Conservation (phyloP, 2,329 filamentous ascomycete species). For the Aspergillus transmontanensis region DNA sequence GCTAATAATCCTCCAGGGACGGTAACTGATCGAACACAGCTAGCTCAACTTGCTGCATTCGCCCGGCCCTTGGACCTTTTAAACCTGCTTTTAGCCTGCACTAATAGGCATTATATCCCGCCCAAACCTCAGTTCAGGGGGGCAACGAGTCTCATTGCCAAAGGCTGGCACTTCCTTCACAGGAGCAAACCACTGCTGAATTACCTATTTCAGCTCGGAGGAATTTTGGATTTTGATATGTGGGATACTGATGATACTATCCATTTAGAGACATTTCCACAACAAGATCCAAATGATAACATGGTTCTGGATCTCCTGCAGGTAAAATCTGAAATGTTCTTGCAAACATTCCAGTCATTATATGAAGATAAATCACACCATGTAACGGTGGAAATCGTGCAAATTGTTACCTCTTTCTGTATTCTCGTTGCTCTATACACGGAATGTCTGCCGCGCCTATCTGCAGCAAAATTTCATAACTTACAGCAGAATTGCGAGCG, state of each 20-base stretch:
- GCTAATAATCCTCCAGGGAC: conserved; percentile 46
- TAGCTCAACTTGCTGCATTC: conserved; percentile 65
- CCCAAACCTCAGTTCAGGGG: conserved; percentile 27
- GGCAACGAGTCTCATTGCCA: conserved; percentile 32
- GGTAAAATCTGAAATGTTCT: conserved; percentile 48
- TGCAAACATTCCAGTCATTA: conserved; percentile 48
- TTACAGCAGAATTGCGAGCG: conserved; percentile 30
- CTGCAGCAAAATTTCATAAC: conserved; percentile 31
- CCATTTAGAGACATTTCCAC: conserved; percentile 26
- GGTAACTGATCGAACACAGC: conserved; percentile 65
- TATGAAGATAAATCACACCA: conserved; percentile 46
- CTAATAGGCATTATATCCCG: conserved; percentile 53
- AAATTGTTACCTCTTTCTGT: conserved; percentile 53
- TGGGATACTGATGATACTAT: conserved; percentile 28
- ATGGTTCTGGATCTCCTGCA: conserved; percentile 50
- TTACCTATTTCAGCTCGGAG: conserved; percentile 52
- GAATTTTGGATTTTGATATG: conserved; percentile 22
- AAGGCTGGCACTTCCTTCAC: conserved; percentile 44
- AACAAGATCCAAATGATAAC: conserved; percentile 37
- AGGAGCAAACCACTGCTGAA: conserved; percentile 46
- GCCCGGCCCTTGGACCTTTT: conserved; percentile 67
- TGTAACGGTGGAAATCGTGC: conserved; percentile 54
- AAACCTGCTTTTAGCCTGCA: conserved; percentile 69
- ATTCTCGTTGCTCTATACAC: conserved; percentile 43
- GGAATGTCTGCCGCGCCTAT: conserved; percentile 37